Evolutionary conservation across 495 filamentous ascomycete species (phyloP).

Genomic region (Daldinia grandis): DNA sequence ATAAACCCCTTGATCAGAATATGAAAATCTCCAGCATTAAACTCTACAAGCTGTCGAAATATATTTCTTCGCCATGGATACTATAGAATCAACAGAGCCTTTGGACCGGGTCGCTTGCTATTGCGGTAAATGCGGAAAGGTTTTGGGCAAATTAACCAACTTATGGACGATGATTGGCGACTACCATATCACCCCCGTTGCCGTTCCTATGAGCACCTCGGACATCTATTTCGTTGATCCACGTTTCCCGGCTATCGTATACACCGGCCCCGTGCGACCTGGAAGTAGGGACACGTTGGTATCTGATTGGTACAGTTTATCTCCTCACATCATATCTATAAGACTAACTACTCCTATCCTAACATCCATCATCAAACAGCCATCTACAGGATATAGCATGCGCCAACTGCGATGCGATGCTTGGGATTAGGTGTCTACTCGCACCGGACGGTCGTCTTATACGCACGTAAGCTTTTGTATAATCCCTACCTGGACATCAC

Average conservation of each 20-base stretch:
- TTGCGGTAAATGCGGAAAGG: conserved; percentile 51
- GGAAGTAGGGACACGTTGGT: conserved; percentile 49
- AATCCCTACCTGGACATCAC: neutral
- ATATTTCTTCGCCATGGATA: too few relatives aligned
- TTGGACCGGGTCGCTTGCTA: conserved; percentile 48
- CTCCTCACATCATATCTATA: too few relatives aligned
- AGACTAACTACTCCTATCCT: too few relatives aligned
- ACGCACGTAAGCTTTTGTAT: conserved; percentile 37
- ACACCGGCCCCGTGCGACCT: conserved; percentile 26
- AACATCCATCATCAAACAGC: conserved; percentile 11
- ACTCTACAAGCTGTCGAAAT: too few relatives aligned
- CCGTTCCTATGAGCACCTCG: too few relatives aligned
- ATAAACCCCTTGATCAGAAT: too few relatives aligned
- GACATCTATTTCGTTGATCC: conserved; percentile 19
- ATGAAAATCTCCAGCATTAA: too few relatives aligned
- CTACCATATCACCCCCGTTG: conserved; percentile 52
- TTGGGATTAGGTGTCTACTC: conserved; percentile 46
- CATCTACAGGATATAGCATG: conserved; percentile 48
- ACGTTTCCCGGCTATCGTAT: conserved; percentile 23
- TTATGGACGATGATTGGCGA: conserved; percentile 56
- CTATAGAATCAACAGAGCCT: too few relatives aligned
- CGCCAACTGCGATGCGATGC: conserved; percentile 28
- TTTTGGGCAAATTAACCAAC: conserved; percentile 52
- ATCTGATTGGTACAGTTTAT: conserved; percentile 41
- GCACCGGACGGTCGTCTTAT: conserved; percentile 50